These are phyloP conservation scores for Aspergillus pseudotamarii DNA, from an alignment of 2,329 filamentous ascomycete genomes.

Conservation along the genomic window DNA sequence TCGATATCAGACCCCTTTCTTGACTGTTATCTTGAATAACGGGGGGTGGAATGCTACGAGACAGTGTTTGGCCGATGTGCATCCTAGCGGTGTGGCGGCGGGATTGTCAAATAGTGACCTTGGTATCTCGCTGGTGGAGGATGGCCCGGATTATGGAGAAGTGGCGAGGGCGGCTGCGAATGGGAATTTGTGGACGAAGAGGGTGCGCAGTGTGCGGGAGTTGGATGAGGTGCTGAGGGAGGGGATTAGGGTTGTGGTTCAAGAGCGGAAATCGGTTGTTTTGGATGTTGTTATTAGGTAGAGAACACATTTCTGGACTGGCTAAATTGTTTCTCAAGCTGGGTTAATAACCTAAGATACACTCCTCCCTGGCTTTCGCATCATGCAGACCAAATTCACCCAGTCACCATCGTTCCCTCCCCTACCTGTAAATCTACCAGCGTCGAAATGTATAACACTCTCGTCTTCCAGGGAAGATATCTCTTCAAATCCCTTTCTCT, in stretches of 20 bases:
- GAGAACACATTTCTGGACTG: too few relatives aligned
- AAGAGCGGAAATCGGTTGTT: constrained; percentile 11
- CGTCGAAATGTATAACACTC: not conserved
- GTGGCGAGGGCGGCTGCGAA: constrained; percentile 26
- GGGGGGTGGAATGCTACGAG: constrained; percentile 59
- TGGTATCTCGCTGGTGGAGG: constrained; percentile 24
- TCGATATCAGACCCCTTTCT: constrained; percentile 64
- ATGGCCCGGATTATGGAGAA: constrained; percentile 24
- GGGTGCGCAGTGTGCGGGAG: constrained; percentile 17
- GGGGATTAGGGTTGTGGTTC: constrained; percentile 5
- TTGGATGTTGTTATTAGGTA: constrained; percentile 24
- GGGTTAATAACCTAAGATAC: too few relatives aligned
- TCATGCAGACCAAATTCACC: not conserved
- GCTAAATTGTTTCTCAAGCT: too few relatives aligned
- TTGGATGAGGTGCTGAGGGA: constrained; percentile 20
- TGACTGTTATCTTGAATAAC: constrained; percentile 69
- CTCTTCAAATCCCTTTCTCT: constrained; percentile 5
- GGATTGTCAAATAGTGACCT: constrained; percentile 19
- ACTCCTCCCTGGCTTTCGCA: not conserved
- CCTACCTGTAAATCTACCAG: not conserved
- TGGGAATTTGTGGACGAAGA: constrained; percentile 23
- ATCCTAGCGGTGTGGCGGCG: constrained; percentile 20
- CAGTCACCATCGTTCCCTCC: not conserved
- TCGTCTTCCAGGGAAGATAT: not conserved
- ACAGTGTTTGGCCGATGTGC: constrained; percentile 24